Base-by-base conservation (phyloP, 768 basidiomycete species). In the Coprinopsis sp. region DNA sequence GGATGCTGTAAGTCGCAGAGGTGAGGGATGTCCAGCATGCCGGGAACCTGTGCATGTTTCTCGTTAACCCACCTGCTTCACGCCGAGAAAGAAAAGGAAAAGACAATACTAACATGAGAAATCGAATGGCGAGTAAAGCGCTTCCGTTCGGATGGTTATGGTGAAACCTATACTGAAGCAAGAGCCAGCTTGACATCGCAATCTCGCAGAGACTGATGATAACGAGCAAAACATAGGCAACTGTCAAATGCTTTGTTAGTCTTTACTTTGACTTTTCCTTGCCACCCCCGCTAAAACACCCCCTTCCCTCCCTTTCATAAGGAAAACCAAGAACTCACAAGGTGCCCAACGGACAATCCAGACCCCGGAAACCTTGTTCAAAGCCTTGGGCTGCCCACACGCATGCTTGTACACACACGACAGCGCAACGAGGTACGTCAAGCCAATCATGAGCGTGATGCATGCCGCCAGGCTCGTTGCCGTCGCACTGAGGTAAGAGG, bases 1-100 rank as follows among this genome's bases (percentile, higher is more conserved):
- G 69, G 31, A 82, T 59, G n/a, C 74, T 72, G 46, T 76, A 78
- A 18, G 62, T 64, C 22, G 72, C 73, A 10, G 77, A 72, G 14
- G 76, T 81, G 5, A 77, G 49, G 3, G 72, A 61, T 22, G 82
- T 83, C 82, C 82, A 84, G 54, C 72, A 78, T 2, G 79, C 71
- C 14, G 71, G 63, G 54, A 81, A 82, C 43, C 82, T 84, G 51
- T 22, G 14, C n/a, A n/a, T n/a, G n/a, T n/a, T n/a, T n/a, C n/a
- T n/a, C n/a, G n/a, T n/a, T n/a, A n/a, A n/a, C n/a, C n/a, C n/a
- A n/a, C n/a, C n/a, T n/a, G n/a, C n/a, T n/a, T n/a, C n/a, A 29
- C 40, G 12, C 16, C 16, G 4, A 6, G 4, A 14, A 44, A 21
- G 37, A 40, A 34, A 25, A 50, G 37, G n/a, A 38, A 1, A 25